Conservation (phyloP, 768 basidiomycete genomes). For the Lentinula sp. region DNA sequence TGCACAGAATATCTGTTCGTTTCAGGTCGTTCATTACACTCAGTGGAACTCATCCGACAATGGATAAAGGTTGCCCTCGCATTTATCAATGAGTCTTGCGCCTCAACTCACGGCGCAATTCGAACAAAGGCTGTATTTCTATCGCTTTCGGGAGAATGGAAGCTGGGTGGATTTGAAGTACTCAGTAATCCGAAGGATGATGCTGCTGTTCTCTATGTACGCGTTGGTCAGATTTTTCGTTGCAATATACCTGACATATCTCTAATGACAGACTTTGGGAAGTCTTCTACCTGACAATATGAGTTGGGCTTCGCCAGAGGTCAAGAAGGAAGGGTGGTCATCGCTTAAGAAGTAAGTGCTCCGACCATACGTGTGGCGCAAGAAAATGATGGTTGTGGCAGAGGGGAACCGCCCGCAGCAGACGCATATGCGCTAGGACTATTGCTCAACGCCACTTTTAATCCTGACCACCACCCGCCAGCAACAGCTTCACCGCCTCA, state of each 20-base stretch:
- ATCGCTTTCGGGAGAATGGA: constrained; percentile 94
- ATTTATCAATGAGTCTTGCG: constrained; percentile 82
- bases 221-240: constrained; percentile 17
- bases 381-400: constrained; percentile 14
- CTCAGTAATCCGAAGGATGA: constrained; percentile 82
- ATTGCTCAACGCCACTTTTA: constrained; percentile 82
- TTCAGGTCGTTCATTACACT: neutral
- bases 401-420: constrained; percentile 51
- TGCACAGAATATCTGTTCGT: constrained; percentile 84
- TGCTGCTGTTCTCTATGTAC: constrained; percentile 72
- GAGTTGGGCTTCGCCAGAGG: constrained; percentile 72
- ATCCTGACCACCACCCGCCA: constrained; percentile 70
- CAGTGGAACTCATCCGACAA: constrained; percentile 7
- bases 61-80: constrained; percentile 69
- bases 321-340: constrained; percentile 83
- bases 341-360: constrained; percentile 69
- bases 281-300: constrained; percentile 57
- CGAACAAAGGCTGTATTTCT: constrained; percentile 77
- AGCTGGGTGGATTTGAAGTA: constrained; percentile 90
- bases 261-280: constrained; percentile 53
- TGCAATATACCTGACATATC: constrained; percentile 10
- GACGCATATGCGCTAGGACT: constrained; percentile 90
- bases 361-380: neutral
- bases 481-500: constrained; percentile 67
- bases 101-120: constrained; percentile 81